Evolutionary conservation across 2,329 filamentous ascomycete genomes (phyloP), one percentile per base, ranked within the genome.

Genomic region (Basipetospora chlamydospora): DNA sequence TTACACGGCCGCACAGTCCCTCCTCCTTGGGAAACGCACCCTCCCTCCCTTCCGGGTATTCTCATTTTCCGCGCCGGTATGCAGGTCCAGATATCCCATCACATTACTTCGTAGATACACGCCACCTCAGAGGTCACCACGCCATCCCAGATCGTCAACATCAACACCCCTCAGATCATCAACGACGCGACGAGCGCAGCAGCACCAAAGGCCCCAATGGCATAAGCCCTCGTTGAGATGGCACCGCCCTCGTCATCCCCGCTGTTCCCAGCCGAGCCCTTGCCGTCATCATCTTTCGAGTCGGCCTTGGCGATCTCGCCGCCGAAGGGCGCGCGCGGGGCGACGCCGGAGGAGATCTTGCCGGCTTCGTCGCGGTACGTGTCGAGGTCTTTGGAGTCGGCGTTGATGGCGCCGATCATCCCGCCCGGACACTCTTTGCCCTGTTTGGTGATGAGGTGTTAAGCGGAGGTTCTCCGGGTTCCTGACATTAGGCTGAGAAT

Each of bases 381-480:
- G 3, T 25, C 20, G 18, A 37, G 18, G 6, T 31, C 28, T 5
- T 44, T 37, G 15, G 35, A 41, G 13, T 40, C 43, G 15, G 47
- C 43, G 39, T 53, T 55, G 40, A 55, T 43, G 28, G 47, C 49
- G 21, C 48, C 49, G 6, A 53, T 45, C 52, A 55, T 54, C 30
- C 53, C 52, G 6, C 25, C 38, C 44, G 50, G 44, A 41, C 53
- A 56, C 42, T 56, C 50, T 13, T 38, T 36, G 13, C 28, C 42
- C 33, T 41, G 17, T 23, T 11, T 23, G 5, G 22, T 15, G 15
- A 23, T 17, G 15, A 6, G 22, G 21, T 26, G 22, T 18, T 26
- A 35, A 17, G n/a, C n/a, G 13, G 21, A 34, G 13, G 26, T 11
- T n/a, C 26, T n/a, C n/a, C n/a, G n/a, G 29, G n/a, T n/a, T n/a